Evolutionary conservation across 345 rosid genomes (phyloP).

Genomic region (Pelargonium nanum): DNA sequence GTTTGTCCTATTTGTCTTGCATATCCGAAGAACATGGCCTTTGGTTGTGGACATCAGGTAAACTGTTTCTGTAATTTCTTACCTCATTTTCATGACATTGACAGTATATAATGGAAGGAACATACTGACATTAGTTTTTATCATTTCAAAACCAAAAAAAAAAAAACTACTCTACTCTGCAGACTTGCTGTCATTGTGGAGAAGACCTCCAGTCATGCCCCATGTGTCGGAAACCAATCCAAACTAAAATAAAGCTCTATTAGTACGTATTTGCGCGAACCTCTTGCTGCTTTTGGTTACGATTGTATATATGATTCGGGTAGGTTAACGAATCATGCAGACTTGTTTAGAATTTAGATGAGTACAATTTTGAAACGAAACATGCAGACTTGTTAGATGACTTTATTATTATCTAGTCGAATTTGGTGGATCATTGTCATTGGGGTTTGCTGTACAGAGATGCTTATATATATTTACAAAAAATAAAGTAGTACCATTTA

Average conservation of each 20-base stretch:
- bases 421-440: not conserved
- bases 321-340: not conserved
- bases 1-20: conserved; percentile 61
- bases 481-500: too few species aligned
- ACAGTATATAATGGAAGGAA: not conserved
- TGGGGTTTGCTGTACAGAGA: not conserved
- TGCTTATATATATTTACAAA: too few species aligned
- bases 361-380: not conserved
- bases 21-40: conserved; percentile 61
- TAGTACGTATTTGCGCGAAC: conserved; percentile 13
- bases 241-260: conserved; percentile 61
- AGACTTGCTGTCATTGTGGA: conserved; percentile 72
- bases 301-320: not conserved
- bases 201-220: conserved; percentile 58
- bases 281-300: not conserved
- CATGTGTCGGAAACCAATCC: conserved; percentile 51
- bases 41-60: conserved; percentile 87
- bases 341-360: too few species aligned
- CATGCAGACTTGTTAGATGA: too few species aligned
- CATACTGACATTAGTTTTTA: not conserved
- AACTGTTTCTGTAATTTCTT: not conserved
- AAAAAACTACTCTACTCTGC: conserved; percentile 3
- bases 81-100: not conserved
- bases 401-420: too few species aligned
- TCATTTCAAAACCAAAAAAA: too few species aligned